A percentile compares a stretch with the other conserved stretches of the same genome.
These are phyloP conservation scores for Baudoinia panamericana DNA, from an alignment of 495 filamentous ascomycete species.

Conservation along the genomic window DNA sequence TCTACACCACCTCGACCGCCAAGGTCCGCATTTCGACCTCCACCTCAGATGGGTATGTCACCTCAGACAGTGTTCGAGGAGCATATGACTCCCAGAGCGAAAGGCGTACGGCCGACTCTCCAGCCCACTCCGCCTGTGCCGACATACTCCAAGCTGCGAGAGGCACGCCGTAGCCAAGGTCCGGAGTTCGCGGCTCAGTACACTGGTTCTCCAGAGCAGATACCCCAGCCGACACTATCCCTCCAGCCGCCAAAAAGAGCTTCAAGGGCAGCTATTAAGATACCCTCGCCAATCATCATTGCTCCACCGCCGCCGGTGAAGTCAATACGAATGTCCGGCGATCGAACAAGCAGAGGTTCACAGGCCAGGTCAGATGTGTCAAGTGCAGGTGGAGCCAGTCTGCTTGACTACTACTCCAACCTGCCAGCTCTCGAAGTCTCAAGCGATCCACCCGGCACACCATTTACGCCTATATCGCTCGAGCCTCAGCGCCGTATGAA, in stretches of 20 bases:
- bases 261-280: slow-evolving; percentile 1
- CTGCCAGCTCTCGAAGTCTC: neutral
- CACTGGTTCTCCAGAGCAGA: neutral
- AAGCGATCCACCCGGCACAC: neutral
- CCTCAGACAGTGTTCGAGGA: slow-evolving; percentile 22
- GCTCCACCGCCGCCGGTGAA: slow-evolving; percentile 7
- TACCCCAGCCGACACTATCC: slow-evolving; percentile 10
- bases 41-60: slow-evolving; percentile 6
- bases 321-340: neutral
- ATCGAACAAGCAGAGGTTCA: slow-evolving; percentile 4
- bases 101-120: neutral
- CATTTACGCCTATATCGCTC: slow-evolving; percentile 10
- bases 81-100: slow-evolving; percentile 1
- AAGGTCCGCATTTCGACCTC: neutral
- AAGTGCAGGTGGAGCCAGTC: slow-evolving; percentile 2
- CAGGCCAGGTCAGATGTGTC: slow-evolving; percentile 1
- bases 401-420: slow-evolving; percentile 19
- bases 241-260: slow-evolving; percentile 11
- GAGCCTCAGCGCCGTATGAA: slow-evolving; percentile 5
- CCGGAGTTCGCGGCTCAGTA: slow-evolving; percentile 2
- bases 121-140: slow-evolving; percentile 2
- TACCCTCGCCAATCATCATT: slow-evolving; percentile 3
- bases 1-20: neutral
- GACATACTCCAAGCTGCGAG: neutral
- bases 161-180: neutral